Percentiles rank a stretch among this genome's conserved stretches.
phyloP scores from a whole-genome alignment of 495 filamentous ascomycete species.

The Xylaria grammica region DNA sequence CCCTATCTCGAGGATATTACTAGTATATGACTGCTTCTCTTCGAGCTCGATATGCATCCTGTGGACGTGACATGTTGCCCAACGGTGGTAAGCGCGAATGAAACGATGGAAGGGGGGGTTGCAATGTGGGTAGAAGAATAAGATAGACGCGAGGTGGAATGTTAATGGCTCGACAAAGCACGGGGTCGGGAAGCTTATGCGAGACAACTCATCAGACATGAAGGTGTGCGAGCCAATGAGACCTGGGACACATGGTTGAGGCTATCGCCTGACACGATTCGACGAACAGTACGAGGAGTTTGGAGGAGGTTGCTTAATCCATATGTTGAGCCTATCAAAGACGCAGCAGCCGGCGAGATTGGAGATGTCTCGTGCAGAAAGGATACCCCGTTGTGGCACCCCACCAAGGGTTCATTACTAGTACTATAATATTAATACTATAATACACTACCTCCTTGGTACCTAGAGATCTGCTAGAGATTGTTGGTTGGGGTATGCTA shows the following conservation, averaged over 20 bases:
- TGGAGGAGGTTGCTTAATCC: conserved; percentile 18
- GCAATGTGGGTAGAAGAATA: conserved; percentile 23
- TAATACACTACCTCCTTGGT: no score
- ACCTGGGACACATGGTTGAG: conserved; percentile 27
- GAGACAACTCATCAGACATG: conserved; percentile 41
- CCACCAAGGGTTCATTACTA: no score
- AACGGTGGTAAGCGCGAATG: conserved; percentile 35
- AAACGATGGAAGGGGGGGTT: conserved; percentile 27
- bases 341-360: not conserved
- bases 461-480: no score
- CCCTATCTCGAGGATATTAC: not conserved
- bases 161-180: conserved; percentile 29
- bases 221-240: conserved; percentile 22
- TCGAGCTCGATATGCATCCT: not conserved
- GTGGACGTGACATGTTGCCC: conserved; percentile 26
- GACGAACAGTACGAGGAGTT: conserved; percentile 5
- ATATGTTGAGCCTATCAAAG: conserved; percentile 9
- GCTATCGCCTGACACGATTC: conserved; percentile 25
- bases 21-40: not conserved
- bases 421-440: no score
- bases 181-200: conserved; percentile 31
- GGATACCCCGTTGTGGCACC: not conserved
- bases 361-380: conserved; percentile 3
- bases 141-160: conserved; percentile 30
- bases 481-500: no score